Evolutionary conservation across 352 stramenopile species (phyloP), one percentile per base, ranked within the genome.

Genomic region (Globisporangium spiculum): DNA sequence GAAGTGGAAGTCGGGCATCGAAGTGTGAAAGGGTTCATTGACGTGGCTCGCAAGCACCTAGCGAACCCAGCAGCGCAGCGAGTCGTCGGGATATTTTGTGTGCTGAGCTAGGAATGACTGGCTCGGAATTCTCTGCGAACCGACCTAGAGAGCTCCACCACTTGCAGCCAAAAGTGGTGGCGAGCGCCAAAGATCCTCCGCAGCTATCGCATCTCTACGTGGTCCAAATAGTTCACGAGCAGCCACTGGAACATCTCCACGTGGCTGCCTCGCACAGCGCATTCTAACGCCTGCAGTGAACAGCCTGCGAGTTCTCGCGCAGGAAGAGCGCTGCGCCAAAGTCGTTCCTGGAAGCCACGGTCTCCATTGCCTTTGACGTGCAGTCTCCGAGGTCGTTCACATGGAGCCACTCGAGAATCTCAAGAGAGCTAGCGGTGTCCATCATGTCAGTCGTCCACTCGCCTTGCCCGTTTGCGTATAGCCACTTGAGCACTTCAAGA

Each of bases 321-420:
- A 60, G n/a, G 52, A 57, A 57, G 52, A 57, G 52, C 24, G 22
- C 22, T n/a, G 24, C 14, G 10, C 8, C n/a, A 30, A 57, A 32
- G 32, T 54, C n/a, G 12, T 30, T 16, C 20, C 24, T 18, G 3
- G 22, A 20, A 1, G 22, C 48, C 5, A 53, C 50, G 4, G 34
- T 10, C n/a, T 53, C 62, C 10, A 67, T 18, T 10, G 50, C 50
- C 9, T 26, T 54, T 24, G 32, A 10, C 4, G 32, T 60, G 27
- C 20, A 56, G 16, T 34, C 32, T 27, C 58, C 48, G 6, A 12
- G 22, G 22, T 36, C 48, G 14, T 60, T 24, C 32, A 44, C 61
- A 41, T 60, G 61, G 30, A 67, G 50, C 62, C 62, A 67, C 32
- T 59, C n/a, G 32, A 67, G 62, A 3, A 53, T 22, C 9, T 57